Evolutionary conservation across 768 basidiomycete species (phyloP), one percentile per base, ranked within the genome.

Genomic region (Leccinum obscurum): DNA sequence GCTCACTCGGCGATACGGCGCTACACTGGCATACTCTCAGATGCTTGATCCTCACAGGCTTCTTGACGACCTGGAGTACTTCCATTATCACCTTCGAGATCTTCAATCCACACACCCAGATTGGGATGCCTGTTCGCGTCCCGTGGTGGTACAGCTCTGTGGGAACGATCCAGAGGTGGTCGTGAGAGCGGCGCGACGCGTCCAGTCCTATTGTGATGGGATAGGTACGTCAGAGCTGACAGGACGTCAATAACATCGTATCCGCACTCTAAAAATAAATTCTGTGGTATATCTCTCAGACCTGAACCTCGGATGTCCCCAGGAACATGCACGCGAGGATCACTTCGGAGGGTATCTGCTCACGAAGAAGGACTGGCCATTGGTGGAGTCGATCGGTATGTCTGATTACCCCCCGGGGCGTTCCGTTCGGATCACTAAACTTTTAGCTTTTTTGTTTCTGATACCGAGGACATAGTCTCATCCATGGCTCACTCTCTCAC

Each of bases 271-370:
- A 37, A 13, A 48, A 56, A 37, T 30, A 14, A 32, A 49, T 56
- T 20, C 26, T 62, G 50, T 63, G 48, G 66, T 70, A 62, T 15
- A 26, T 26, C 37, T 32, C 35, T 10, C 63, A 93, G 91, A 92
- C 76, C 69, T 92, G 55, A 93, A 93, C 70, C 80, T 92, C 11
- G 91, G 91, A 15, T 93, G 91, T 70, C 91, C 91, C 24, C 89
- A 89, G 65, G 83, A 87, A 55, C 78, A 81, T 26, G 89, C 90
- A 13, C 77, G 79, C 39, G 81, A 86, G 44, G 84, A 79, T 10
- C 89, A 87, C 65, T 89, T 81, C 66, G 91, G 90, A 3, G 89
- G 85, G 17, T 93, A 92, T 68, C 77, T 93, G n/a, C 79, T 92
- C 14, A 81, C 80, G 22, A 84, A 85, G 66, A 84, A 82, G 64